These are phyloP conservation scores for Brettanomyces bruxellensis DNA, from an alignment of 805 yeast genomes.

Conservation along the genomic window DNA sequence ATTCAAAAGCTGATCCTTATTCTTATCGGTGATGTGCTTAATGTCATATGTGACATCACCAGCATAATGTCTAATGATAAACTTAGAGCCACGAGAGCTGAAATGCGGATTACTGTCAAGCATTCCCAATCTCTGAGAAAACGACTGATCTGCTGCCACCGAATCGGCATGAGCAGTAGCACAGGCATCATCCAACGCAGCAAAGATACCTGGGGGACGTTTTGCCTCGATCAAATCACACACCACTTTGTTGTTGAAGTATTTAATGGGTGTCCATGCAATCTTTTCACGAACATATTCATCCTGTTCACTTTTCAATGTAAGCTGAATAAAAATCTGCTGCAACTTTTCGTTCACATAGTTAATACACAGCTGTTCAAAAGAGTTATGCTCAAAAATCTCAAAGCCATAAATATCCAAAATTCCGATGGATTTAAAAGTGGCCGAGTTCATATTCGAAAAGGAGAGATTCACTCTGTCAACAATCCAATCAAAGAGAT, in stretches of 20 bases:
- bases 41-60: conserved; percentile 96
- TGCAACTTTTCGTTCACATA: conserved; percentile 93
- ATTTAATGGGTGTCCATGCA: conserved; percentile 95
- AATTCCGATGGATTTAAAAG: conserved; percentile 73
- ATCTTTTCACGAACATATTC: conserved; percentile 93
- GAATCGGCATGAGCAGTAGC: conserved; percentile 99
- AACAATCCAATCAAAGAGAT: conserved; percentile 94
- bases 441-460: conserved; percentile 33
- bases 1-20: conserved; percentile 87
- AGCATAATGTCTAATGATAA: conserved; percentile 91
- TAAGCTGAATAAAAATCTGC: conserved; percentile 92
- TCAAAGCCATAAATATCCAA: conserved; percentile 95
- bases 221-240: conserved; percentile 92
- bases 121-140: conserved; percentile 83
- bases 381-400: conserved; percentile 89
- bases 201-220: conserved; percentile 94
- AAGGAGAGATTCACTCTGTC: conserved; percentile 79
- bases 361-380: conserved; percentile 92
- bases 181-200: conserved; percentile 92
- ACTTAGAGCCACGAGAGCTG: conserved; percentile 80
- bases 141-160: conserved; percentile 91
- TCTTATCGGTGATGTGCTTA: conserved; percentile 87
- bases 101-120: conserved; percentile 79
- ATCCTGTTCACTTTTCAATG: conserved; percentile 95
- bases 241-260: conserved; percentile 91